phyloP scores from a whole-genome alignment of 2,329 filamentous ascomycete genomes.

The Ophiocordyceps australis region DNA sequence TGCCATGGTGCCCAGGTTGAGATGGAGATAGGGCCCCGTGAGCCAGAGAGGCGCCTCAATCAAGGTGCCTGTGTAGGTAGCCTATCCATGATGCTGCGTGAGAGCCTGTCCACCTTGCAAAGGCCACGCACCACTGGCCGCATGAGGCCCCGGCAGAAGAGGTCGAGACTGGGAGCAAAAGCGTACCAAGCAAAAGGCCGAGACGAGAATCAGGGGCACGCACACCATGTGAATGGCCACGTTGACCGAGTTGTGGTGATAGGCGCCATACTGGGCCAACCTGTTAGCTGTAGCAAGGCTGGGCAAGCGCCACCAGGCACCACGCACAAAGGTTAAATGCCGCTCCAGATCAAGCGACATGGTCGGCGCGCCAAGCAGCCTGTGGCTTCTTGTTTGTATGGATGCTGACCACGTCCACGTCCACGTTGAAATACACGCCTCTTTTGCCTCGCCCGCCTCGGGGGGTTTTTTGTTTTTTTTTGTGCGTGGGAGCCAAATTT shows the following conservation, averaged over 20 bases:
- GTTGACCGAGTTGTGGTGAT: slow-evolving; percentile 65
- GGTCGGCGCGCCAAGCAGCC: slow-evolving; percentile 3
- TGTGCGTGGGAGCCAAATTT: no score
- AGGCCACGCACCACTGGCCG: no score
- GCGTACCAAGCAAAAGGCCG: slow-evolving; percentile 53
- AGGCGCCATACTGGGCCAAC: slow-evolving; percentile 55
- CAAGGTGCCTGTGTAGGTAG: slow-evolving; percentile 42
- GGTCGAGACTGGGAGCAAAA: slow-evolving; percentile 2
- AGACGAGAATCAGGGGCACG: slow-evolving; percentile 58
- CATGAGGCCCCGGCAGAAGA: slow-evolving; percentile 1
- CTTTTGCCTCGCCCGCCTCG: no score
- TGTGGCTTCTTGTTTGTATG: no score
- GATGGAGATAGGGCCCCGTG: slow-evolving; percentile 46
- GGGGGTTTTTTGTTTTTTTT: no score
- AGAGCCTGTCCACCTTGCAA: no score
- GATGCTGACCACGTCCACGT: no score
- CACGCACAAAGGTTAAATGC: slow-evolving; percentile 55
- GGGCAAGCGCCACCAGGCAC: not conserved
- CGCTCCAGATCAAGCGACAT: slow-evolving; percentile 66
- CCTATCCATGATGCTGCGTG: no score
- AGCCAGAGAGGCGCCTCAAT: slow-evolving; percentile 49
- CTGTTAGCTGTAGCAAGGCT: not conserved
- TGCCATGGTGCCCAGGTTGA: slow-evolving; percentile 46
- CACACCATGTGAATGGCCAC: slow-evolving; percentile 64
- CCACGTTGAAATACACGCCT: no score